Evolutionary conservation across 345 rosid genomes (phyloP).

Genomic region (Camelina laxa): DNA sequence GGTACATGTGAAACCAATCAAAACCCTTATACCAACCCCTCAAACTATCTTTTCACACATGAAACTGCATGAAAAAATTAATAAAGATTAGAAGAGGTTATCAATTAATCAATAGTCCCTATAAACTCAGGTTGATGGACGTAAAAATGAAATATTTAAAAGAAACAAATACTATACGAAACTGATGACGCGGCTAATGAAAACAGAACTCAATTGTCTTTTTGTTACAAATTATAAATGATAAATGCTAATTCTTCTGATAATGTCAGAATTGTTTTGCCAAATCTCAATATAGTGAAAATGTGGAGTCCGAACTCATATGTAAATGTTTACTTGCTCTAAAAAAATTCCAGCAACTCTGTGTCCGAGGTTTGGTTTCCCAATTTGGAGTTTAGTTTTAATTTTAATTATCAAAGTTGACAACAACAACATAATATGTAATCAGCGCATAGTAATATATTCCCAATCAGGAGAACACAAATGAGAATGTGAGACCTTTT

Average conservation of each 20-base stretch:
- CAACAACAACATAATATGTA: background rate
- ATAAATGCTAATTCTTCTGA: background rate
- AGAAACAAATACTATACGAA: background rate
- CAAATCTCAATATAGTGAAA: background rate
- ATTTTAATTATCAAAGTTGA: background rate
- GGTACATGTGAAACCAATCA: slow-evolving; percentile 7
- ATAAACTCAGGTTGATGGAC: no score
- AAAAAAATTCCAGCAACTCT: background rate
- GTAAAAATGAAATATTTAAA: no score
- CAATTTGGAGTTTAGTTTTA: background rate
- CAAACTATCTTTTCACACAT: background rate
- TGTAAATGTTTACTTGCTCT: no score
- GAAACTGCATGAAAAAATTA: background rate
- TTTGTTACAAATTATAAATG: slow-evolving; percentile 4
- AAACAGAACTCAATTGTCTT: background rate
- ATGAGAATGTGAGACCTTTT: background rate
- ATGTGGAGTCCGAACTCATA: no score
- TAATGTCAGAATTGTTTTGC: background rate
- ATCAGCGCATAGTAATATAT: background rate
- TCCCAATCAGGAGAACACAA: background rate
- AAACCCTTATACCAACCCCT: background rate
- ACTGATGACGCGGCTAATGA: background rate
- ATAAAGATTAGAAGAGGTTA: no score
- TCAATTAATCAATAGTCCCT: background rate
- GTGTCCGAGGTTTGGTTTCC: background rate